These are phyloP conservation scores for Cyclotella choctawhatcheeana DNA, from an alignment of 108 stramenopile genomes.

Conservation along the genomic window DNA sequence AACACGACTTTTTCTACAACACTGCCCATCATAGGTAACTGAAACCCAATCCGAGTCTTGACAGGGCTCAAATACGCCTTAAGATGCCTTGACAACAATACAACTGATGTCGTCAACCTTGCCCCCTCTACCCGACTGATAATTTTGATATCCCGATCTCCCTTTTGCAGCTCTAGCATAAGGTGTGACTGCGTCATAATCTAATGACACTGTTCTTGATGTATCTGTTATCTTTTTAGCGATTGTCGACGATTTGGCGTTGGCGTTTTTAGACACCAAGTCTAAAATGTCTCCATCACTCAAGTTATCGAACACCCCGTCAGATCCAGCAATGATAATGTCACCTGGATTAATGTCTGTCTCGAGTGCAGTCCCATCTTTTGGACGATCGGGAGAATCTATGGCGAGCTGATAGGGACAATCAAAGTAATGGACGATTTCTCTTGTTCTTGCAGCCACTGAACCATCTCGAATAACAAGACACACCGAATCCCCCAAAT, in stretches of 20 bases:
- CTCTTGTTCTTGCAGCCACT: constrained; percentile 70
- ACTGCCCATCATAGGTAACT: background rate
- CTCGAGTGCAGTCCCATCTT: constrained; percentile 77
- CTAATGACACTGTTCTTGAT: constrained; percentile 72
- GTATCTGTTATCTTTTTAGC: constrained; percentile 70
- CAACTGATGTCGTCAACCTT: constrained; percentile 90
- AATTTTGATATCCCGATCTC: constrained; percentile 64
- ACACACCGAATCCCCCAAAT: constrained; percentile 82
- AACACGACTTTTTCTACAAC: background rate
- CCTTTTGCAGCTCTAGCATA: constrained; percentile 75
- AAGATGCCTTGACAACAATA: constrained; percentile 69
- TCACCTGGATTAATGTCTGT: constrained; percentile 76
- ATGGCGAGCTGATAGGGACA: constrained; percentile 88
- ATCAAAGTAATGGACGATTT: constrained; percentile 87
- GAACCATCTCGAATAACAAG: constrained; percentile 74
- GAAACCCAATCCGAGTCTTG: background rate
- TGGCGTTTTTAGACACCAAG: constrained; percentile 24
- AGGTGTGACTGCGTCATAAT: constrained; percentile 69
- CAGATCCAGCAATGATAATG: constrained; percentile 76
- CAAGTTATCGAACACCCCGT: constrained; percentile 92
- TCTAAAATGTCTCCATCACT: constrained; percentile 57
- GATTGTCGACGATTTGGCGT: constrained; percentile 43
- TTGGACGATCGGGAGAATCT: constrained; percentile 81
- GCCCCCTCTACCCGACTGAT: constrained; percentile 75
- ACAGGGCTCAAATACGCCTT: background rate